phyloP scores from a whole-genome alignment of 257 asterid species.

The Fraxinus anomala region DNA sequence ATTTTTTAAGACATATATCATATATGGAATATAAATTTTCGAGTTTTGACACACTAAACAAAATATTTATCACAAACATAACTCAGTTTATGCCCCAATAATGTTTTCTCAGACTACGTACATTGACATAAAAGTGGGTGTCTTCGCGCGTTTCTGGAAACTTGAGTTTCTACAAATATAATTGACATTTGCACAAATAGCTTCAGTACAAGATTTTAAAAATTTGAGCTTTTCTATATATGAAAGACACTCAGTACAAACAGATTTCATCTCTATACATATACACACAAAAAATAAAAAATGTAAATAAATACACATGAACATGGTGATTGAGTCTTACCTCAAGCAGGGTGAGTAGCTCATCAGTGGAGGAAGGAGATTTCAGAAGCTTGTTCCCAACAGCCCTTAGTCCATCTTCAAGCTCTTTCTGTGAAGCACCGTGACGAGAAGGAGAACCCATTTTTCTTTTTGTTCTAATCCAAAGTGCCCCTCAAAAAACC shows the following conservation, averaged over 20 bases:
- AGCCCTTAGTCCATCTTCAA: slow-evolving; percentile 38
- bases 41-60: slow-evolving; percentile 12
- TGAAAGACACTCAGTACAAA: slow-evolving; percentile 12
- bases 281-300: neutral
- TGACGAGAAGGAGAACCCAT: slow-evolving; percentile 40
- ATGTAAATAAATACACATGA: neutral
- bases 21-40: slow-evolving; percentile 18
- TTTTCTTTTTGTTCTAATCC: slow-evolving; percentile 9
- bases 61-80: slow-evolving; percentile 23
- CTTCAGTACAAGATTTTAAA: slow-evolving; percentile 14
- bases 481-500: neutral
- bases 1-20: slow-evolving; percentile 21
- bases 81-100: neutral
- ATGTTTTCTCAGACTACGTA: neutral
- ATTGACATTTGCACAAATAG: slow-evolving; percentile 28
- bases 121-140: slow-evolving; percentile 2
- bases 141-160: slow-evolving; percentile 2
- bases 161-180: slow-evolving; percentile 15
- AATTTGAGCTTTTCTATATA: slow-evolving; percentile 12
- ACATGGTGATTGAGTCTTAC: slow-evolving; percentile 22
- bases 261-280: neutral
- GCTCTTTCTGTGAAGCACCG: slow-evolving; percentile 36
- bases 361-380: slow-evolving; percentile 30
- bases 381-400: slow-evolving; percentile 34
- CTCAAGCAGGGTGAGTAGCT: slow-evolving; percentile 40